Evolutionary conservation across 148 eudicot genomes (phyloP).

Genomic region (Chenopodium quinoa): DNA sequence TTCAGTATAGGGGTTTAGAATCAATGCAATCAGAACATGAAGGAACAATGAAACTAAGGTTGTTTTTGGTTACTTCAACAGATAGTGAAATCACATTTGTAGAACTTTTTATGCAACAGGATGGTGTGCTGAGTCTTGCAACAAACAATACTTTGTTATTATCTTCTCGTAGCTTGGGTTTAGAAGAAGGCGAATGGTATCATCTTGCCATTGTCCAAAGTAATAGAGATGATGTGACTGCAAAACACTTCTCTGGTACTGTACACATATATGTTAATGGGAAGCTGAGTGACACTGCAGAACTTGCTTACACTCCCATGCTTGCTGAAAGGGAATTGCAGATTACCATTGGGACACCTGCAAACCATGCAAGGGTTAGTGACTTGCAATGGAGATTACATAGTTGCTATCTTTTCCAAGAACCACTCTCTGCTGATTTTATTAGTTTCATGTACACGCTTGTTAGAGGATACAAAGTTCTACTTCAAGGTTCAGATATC

Average conservation of each 20-base stretch:
- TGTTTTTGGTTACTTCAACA: slow-evolving; percentile 72
- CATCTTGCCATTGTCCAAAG: slow-evolving; percentile 84
- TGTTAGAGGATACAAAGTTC: slow-evolving; percentile 80
- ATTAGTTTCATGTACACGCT: slow-evolving; percentile 78
- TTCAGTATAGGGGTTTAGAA: slow-evolving; percentile 66
- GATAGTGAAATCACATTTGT: slow-evolving; percentile 50
- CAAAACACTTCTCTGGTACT: slow-evolving; percentile 66
- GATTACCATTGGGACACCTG: slow-evolving; percentile 76
- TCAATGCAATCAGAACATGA: slow-evolving; percentile 41
- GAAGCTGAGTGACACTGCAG: slow-evolving; percentile 70
- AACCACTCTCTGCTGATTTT: slow-evolving; percentile 72
- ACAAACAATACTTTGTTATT: slow-evolving; percentile 59
- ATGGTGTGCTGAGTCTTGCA: slow-evolving; percentile 70
- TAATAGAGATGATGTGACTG: slow-evolving; percentile 77
- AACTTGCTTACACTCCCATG: slow-evolving; percentile 71
- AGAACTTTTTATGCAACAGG: slow-evolving; percentile 76
- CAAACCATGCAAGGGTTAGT: slow-evolving; percentile 50
- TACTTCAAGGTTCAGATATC: slow-evolving; percentile 66
- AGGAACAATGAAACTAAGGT: slow-evolving; percentile 34
- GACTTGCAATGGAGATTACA: slow-evolving; percentile 77
- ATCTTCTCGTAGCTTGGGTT: slow-evolving; percentile 63
- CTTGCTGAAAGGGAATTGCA: slow-evolving; percentile 65
- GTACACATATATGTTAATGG: slow-evolving; percentile 82
- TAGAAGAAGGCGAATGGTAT: slow-evolving; percentile 88
- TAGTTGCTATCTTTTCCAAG: slow-evolving; percentile 80